A percentile compares a stretch with the other conserved stretches of the same genome.
These are phyloP conservation scores for Styphnolobium japonicum DNA, from an alignment of 306 rosid species.

Conservation along the genomic window DNA sequence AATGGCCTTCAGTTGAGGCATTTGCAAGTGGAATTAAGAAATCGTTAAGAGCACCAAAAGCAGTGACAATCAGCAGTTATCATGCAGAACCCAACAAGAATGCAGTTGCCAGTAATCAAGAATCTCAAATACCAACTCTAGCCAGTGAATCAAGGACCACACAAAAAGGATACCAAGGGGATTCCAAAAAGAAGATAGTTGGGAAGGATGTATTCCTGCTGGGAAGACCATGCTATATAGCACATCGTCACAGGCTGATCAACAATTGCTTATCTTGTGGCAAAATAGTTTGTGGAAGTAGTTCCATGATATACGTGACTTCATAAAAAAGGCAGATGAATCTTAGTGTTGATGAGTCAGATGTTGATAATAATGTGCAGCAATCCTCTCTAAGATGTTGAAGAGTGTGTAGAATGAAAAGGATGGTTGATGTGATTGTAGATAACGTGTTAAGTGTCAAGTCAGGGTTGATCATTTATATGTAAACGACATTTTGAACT, in stretches of 20 bases:
- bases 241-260: slow-evolving; percentile 68
- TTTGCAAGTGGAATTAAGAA: slow-evolving; percentile 59
- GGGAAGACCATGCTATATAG: slow-evolving; percentile 95
- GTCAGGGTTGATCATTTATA: too few relatives aligned
- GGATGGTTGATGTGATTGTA: too few relatives aligned
- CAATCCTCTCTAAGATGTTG: too few relatives aligned
- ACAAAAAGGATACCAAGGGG: slow-evolving; percentile 59
- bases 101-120: slow-evolving; percentile 31
- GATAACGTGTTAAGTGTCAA: too few relatives aligned
- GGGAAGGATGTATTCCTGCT: slow-evolving; percentile 87
- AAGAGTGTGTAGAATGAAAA: too few relatives aligned
- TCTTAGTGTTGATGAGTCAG: too few relatives aligned
- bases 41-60: slow-evolving; percentile 52
- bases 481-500: too few relatives aligned
- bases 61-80: slow-evolving; percentile 24
- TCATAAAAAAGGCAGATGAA: too few relatives aligned
- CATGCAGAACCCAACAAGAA: slow-evolving; percentile 46
- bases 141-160: slow-evolving; percentile 39
- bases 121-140: slow-evolving; percentile 33
- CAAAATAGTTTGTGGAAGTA: slow-evolving; percentile 93
- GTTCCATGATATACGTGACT: too few relatives aligned
- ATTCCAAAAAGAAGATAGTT: slow-evolving; percentile 76
- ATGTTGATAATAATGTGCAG: too few relatives aligned
- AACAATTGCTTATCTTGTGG: slow-evolving; percentile 95
- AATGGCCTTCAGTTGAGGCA: slow-evolving; percentile 62